phyloP scores from a whole-genome alignment of 257 asterid species.

The Primulina eburnea region DNA sequence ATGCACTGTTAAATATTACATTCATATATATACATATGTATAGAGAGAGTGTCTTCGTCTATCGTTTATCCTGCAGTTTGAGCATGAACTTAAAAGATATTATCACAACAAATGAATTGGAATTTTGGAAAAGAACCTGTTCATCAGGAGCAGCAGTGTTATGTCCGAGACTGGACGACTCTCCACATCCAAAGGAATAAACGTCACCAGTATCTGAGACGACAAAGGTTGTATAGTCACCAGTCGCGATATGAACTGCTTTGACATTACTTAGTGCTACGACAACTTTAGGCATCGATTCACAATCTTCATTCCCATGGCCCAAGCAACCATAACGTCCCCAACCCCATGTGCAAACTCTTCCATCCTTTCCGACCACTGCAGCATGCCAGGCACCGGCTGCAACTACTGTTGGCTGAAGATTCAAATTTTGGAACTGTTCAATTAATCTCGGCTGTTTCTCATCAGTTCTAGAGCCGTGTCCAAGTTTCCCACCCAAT shows the following conservation, averaged over 20 bases:
- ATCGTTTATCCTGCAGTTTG: too few relatives aligned
- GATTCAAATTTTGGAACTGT: constrained; percentile 65
- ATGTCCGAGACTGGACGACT: constrained; percentile 94
- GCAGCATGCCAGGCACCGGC: constrained; percentile 99
- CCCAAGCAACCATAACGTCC: constrained; percentile 99
- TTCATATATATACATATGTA: neutral
- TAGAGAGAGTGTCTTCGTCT: neutral
- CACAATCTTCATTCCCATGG: constrained; percentile 94
- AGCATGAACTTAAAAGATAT: too few relatives aligned
- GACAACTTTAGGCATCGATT: constrained; percentile 85
- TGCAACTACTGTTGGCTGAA: constrained; percentile 87
- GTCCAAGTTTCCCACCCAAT: constrained; percentile 98
- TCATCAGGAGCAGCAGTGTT: constrained; percentile 56
- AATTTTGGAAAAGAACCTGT: constrained; percentile 55
- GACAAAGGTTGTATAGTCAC: constrained; percentile 92
- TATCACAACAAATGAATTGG: neutral
- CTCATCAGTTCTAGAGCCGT: constrained; percentile 78
- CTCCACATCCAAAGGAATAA: constrained; percentile 96
- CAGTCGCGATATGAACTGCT: constrained; percentile 92
- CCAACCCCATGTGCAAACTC: constrained; percentile 99
- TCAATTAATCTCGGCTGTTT: constrained; percentile 85
- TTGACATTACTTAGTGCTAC: constrained; percentile 68
- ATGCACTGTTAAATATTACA: neutral
- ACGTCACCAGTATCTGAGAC: constrained; percentile 85
- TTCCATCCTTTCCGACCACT: constrained; percentile 90